These are phyloP conservation scores for Plasmodium malariae DNA, from an alignment of 169 alveolate species.

Conservation along the genomic window DNA sequence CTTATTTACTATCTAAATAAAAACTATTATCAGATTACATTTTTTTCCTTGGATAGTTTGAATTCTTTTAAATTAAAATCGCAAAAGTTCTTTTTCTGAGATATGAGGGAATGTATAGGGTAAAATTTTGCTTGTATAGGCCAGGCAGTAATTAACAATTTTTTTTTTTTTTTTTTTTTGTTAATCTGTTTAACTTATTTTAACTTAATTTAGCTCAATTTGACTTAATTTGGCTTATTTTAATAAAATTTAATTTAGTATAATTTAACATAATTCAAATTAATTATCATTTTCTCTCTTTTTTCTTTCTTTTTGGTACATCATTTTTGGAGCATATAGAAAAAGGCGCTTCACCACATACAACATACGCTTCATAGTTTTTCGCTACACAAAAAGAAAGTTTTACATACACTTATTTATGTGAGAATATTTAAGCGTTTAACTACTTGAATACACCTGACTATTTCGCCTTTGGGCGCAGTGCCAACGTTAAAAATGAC, in stretches of 20 bases:
- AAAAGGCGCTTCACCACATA: slow-evolving; percentile 76
- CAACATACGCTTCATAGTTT: slow-evolving; percentile 75
- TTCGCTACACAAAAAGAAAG: slow-evolving; percentile 27
- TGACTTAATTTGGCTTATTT: too few species aligned
- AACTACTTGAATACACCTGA: too few species aligned
- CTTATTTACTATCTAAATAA: slow-evolving; percentile 5
- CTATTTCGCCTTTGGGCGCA: too few species aligned
- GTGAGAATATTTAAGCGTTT: neutral
- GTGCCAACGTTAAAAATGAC: too few species aligned
- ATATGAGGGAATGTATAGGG: too few species aligned
- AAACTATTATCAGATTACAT: slow-evolving; percentile 12
- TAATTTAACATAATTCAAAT: too few species aligned
- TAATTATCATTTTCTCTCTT: neutral
- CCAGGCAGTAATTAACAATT: too few species aligned
- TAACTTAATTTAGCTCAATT: too few species aligned
- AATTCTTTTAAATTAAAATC: slow-evolving; percentile 34
- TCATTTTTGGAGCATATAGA: slow-evolving; percentile 68
- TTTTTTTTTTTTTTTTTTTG: too few species aligned
- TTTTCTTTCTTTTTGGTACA: slow-evolving; percentile 50
- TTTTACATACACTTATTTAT: neutral
- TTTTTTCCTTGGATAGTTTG: slow-evolving; percentile 8
- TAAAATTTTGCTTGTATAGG: too few species aligned
- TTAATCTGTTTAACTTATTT: too few species aligned
- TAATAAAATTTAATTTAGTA: too few species aligned
- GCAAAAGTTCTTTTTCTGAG: slow-evolving; percentile 58